Evolutionary conservation across 306 rosid species (phyloP).

Genomic region (Castanea sativa): DNA sequence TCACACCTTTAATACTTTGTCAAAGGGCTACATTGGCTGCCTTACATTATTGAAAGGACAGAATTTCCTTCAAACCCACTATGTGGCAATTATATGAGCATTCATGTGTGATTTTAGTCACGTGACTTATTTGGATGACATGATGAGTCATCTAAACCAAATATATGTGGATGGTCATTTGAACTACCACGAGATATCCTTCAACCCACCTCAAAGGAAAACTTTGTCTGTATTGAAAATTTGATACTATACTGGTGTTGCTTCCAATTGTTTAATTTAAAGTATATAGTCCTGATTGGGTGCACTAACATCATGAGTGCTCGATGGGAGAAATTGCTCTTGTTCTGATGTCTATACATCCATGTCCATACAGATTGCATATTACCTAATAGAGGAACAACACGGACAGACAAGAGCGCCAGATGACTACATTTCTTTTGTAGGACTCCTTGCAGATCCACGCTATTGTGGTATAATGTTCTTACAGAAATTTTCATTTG

Average conservation of each 20-base stretch:
- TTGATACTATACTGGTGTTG: background rate
- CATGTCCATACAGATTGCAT: slow-evolving; percentile 40
- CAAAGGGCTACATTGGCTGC: no score
- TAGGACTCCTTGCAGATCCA: slow-evolving; percentile 59
- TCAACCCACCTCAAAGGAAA: no score
- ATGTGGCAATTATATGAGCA: no score
- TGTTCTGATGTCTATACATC: background rate
- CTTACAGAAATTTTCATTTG: background rate
- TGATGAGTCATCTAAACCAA: no score
- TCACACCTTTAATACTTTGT: no score
- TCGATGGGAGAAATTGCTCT: background rate
- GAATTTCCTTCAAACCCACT: no score
- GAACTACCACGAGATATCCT: no score
- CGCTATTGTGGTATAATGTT: slow-evolving; percentile 49
- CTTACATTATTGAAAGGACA: no score
- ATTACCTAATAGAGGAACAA: slow-evolving; percentile 52
- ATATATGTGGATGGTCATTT: no score
- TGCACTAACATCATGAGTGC: background rate
- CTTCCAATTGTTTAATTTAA: background rate
- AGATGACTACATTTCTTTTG: slow-evolving; percentile 52
- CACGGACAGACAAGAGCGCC: slow-evolving; percentile 38
- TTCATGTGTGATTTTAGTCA: no score
- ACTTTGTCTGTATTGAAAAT: no score
- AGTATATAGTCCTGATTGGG: background rate
- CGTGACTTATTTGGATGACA: no score